These are phyloP conservation scores for Jaltomata sinuosa DNA, from an alignment of 257 asterid species.

Conservation along the genomic window DNA sequence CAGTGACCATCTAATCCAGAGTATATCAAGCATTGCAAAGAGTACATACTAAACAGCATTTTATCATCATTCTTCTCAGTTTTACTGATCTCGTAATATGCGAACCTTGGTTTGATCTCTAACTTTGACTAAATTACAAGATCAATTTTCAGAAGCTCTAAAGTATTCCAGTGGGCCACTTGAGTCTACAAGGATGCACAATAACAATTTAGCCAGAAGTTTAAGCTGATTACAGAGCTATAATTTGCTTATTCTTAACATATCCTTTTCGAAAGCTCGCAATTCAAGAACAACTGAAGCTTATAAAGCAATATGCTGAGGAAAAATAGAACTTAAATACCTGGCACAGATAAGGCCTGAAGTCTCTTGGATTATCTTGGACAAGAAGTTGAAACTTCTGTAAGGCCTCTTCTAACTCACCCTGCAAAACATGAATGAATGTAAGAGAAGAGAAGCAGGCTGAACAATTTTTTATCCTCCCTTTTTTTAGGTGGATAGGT, in stretches of 20 bases:
- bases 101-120: not conserved
- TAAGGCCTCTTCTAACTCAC: conserved; percentile 74
- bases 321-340: conserved; percentile 13
- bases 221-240: not conserved
- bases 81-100: not conserved
- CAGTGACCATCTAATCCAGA: not conserved
- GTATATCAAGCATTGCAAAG: not conserved
- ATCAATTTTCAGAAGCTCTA: not conserved
- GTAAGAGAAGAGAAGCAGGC: not conserved
- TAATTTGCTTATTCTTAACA: not conserved
- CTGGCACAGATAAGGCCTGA: conserved; percentile 91
- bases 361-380: conserved; percentile 86
- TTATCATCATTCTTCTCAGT: not conserved
- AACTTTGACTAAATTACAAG: not conserved
- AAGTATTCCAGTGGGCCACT: not conserved
- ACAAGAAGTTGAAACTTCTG: conserved; percentile 57
- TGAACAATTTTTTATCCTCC: not conserved
- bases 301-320: not conserved
- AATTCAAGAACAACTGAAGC: not conserved
- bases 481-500: not conserved
- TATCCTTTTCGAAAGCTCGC: not conserved
- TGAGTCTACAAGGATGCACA: not conserved
- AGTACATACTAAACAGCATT: not conserved
- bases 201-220: not conserved
- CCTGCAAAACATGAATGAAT: conserved; percentile 38